Percentiles rank a stretch among this genome's conserved stretches.
phyloP scores from a whole-genome alignment of 345 rosid genomes.

The Pistacia integerrima region DNA sequence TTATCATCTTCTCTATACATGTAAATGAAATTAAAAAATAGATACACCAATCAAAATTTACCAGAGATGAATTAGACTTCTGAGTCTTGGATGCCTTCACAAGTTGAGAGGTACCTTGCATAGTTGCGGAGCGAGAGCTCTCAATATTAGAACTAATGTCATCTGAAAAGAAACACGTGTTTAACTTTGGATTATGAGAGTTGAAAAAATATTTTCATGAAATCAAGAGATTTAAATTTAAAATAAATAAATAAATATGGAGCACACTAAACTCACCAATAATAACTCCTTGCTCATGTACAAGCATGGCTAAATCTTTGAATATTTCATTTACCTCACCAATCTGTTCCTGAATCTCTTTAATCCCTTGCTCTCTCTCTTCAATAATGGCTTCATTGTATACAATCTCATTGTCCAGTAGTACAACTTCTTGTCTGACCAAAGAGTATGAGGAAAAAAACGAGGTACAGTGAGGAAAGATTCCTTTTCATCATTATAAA shows the following conservation, averaged over 20 bases:
- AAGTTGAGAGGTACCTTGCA: slow-evolving; percentile 60
- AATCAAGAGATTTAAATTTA: neutral
- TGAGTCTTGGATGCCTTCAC: slow-evolving; percentile 61
- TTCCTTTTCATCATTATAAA: neutral
- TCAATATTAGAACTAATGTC: slow-evolving; percentile 68
- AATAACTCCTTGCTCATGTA: slow-evolving; percentile 64
- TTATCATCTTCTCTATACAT: neutral
- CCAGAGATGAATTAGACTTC: slow-evolving; percentile 67
- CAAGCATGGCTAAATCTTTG: slow-evolving; percentile 69
- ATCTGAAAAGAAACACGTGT: slow-evolving; percentile 41
- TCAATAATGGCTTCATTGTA: slow-evolving; percentile 75
- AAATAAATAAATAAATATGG: neutral
- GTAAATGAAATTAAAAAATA: neutral
- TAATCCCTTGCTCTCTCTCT: slow-evolving; percentile 78
- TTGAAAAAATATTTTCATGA: slow-evolving; percentile 1
- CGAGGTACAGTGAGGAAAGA: neutral
- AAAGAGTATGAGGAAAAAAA: slow-evolving; percentile 5
- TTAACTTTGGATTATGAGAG: neutral
- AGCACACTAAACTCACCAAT: slow-evolving; percentile 45
- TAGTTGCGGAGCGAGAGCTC: slow-evolving; percentile 56
- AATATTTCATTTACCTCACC: slow-evolving; percentile 75
- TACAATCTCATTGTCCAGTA: slow-evolving; percentile 65
- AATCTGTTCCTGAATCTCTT: slow-evolving; percentile 72
- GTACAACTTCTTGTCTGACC: slow-evolving; percentile 56
- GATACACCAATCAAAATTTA: slow-evolving; percentile 27